phyloP scores from a whole-genome alignment of 1,284 basidiomycete genomes.

The Papiliotrema terrestris region DNA sequence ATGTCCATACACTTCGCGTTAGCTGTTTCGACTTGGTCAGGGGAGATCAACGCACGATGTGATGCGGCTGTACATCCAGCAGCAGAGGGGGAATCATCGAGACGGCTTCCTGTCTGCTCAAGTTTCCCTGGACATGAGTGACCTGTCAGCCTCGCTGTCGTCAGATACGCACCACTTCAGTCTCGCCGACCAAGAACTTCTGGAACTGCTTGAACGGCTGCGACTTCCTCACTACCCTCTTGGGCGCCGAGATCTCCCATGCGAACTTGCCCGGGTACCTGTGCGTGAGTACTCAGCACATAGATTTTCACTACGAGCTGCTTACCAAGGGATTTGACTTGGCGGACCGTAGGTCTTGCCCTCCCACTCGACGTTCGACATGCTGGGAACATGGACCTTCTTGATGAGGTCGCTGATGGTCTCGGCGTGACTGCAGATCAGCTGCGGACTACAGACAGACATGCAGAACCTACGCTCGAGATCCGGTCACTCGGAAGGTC shows the following conservation, averaged over 20 bases:
- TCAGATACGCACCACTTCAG: conserved; percentile 71
- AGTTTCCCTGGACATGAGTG: conserved; percentile 66
- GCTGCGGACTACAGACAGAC: background rate
- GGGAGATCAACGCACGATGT: conserved; percentile 56
- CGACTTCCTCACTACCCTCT: conserved; percentile 81
- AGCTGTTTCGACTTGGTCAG: background rate
- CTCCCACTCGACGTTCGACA: conserved; percentile 74
- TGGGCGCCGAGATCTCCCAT: conserved; percentile 93
- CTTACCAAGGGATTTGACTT: conserved; percentile 75
- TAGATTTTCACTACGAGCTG: conserved; percentile 6
- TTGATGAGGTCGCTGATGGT: conserved; percentile 70
- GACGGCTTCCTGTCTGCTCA: conserved; percentile 95
- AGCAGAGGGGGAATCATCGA: conserved; percentile 98
- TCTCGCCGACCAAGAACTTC: conserved; percentile 95
- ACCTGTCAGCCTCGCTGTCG: background rate
- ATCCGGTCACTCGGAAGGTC: conserved; percentile 89
- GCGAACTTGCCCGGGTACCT: conserved; percentile 93
- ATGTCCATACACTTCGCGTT: conserved; percentile 78
- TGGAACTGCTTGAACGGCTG: conserved; percentile 97
- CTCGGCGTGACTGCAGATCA: conserved; percentile 59
- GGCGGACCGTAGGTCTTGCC: conserved; percentile 66
- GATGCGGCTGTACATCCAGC: conserved; percentile 88
- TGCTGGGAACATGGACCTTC: conserved; percentile 70
- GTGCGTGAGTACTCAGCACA: conserved; percentile 1
- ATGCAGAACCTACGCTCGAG: conserved; percentile 62